Evolutionary conservation across 805 yeast genomes (phyloP).

Genomic region (Saturnispora sekii): DNA sequence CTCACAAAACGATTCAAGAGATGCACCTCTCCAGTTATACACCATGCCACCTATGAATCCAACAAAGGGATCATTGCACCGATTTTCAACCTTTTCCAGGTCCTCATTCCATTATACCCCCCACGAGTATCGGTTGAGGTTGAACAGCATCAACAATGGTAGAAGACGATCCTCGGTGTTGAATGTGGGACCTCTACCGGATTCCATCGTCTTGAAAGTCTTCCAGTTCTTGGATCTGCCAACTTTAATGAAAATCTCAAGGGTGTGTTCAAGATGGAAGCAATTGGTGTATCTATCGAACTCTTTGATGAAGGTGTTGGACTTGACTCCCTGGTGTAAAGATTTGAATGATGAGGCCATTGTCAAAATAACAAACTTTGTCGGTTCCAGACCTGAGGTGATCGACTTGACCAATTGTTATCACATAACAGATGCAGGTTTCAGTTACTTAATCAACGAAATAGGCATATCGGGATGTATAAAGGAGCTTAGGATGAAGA

Average conservation of each 20-base stretch:
- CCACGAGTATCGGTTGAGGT: slow-evolving; percentile 42
- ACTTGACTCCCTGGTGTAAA: slow-evolving; percentile 55
- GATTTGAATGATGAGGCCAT: slow-evolving; percentile 48
- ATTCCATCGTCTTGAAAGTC: slow-evolving; percentile 42
- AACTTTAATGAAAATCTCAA: slow-evolving; percentile 48
- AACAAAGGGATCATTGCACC: slow-evolving; percentile 19
- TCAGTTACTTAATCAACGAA: slow-evolving; percentile 59
- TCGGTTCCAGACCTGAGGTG: slow-evolving; percentile 52
- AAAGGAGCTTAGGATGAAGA: slow-evolving; percentile 46
- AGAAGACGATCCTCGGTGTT: slow-evolving; percentile 48
- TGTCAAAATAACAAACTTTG: slow-evolving; percentile 54
- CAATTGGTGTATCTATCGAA: slow-evolving; percentile 51
- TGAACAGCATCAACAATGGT: slow-evolving; percentile 34
- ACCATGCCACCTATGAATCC: slow-evolving; percentile 23
- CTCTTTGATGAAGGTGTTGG: slow-evolving; percentile 40
- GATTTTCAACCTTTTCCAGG: slow-evolving; percentile 15
- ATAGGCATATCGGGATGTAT: slow-evolving; percentile 58
- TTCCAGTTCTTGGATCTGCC: slow-evolving; percentile 47
- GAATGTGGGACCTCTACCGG: slow-evolving; percentile 52
- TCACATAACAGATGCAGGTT: slow-evolving; percentile 70
- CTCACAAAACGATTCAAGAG: background rate
- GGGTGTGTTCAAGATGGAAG: slow-evolving; percentile 60
- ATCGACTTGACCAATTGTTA: slow-evolving; percentile 66
- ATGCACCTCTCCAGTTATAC: background rate
- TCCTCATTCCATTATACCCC: slow-evolving; percentile 42